A percentile compares a stretch with the other conserved stretches of the same genome.
Conservation (phyloP, 495 filamentous ascomycete species). For the Astrocystis sublimbata region DNA sequence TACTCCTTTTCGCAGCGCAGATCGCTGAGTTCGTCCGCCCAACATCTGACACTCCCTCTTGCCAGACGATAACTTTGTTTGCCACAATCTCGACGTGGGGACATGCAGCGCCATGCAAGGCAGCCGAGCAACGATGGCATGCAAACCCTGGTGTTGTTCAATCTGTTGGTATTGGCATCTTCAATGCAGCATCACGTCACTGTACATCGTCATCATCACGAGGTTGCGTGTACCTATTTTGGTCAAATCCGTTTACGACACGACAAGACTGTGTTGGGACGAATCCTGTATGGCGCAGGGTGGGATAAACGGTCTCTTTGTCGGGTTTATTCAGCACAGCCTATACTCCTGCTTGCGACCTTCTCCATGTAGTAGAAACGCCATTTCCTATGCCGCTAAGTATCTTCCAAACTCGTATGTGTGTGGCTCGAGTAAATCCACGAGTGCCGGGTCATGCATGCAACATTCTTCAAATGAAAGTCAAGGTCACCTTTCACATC, state of each 20-base stretch:
- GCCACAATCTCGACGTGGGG: neutral
- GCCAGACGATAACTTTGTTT: neutral
- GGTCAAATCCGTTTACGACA: neutral
- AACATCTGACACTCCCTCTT: neutral
- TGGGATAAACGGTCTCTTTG: neutral
- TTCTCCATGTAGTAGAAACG: neutral
- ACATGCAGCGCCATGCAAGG: neutral
- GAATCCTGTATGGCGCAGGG: neutral
- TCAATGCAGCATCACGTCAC: constrained; percentile 12
- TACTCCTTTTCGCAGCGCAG: neutral
- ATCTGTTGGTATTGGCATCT: neutral
- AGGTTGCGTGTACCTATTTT: neutral
- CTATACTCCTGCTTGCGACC: neutral
- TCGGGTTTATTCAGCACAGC: neutral
- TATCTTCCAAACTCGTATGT: neutral
- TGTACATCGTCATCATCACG: constrained; percentile 7
- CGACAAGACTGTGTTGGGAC: neutral
- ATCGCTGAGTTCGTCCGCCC: neutral
- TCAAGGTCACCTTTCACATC: neutral
- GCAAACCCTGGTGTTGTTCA: neutral
- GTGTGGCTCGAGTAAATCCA: neutral
- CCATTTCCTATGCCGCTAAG: too few relatives aligned
- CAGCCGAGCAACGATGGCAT: too few relatives aligned
- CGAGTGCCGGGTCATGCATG: neutral
- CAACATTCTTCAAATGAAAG: neutral